phyloP scores from a whole-genome alignment of 2,329 filamentous ascomycete species.

The Hypoxylon sp. region DNA sequence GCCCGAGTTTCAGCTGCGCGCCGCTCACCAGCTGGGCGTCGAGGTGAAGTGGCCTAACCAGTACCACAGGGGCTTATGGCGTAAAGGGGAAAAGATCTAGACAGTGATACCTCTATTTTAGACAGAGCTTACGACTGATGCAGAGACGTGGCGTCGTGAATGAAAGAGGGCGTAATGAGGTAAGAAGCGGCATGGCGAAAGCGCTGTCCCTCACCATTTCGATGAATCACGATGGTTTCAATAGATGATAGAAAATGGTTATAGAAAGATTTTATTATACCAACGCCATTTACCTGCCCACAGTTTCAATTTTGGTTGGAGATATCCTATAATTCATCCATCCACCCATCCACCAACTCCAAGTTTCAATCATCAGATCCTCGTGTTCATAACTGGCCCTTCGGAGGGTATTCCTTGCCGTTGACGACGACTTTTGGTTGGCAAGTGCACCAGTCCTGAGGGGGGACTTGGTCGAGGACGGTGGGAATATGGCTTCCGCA shows the following conservation, averaged over 20 bases:
- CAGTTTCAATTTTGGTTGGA: neutral
- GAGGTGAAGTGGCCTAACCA: constrained; percentile 80
- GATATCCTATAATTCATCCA: neutral
- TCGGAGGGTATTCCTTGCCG: constrained; percentile 74
- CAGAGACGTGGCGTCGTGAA: neutral
- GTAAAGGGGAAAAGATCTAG: constrained; percentile 48
- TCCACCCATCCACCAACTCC: neutral
- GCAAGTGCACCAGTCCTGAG: constrained; percentile 73
- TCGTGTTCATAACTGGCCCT: constrained; percentile 56
- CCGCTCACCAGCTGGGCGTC: constrained; percentile 78
- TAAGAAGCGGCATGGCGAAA: neutral
- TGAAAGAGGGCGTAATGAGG: no score
- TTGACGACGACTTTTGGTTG: constrained; percentile 71
- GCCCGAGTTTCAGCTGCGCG: constrained; percentile 80
- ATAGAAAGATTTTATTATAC: constrained; percentile 6
- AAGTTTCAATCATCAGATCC: neutral
- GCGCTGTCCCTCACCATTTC: neutral
- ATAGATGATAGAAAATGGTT: neutral
- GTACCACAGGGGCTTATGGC: constrained; percentile 58
- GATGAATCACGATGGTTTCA: neutral
- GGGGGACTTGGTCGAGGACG: constrained; percentile 72
- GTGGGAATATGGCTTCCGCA: constrained; percentile 71
- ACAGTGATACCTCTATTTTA: constrained; percentile 1
- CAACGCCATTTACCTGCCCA: neutral
- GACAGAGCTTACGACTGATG: constrained; percentile 3